Evolutionary conservation across 73 alveolate genomes (phyloP), one percentile per base, ranked within the genome.

Genomic region (Paramecium caudatum): DNA sequence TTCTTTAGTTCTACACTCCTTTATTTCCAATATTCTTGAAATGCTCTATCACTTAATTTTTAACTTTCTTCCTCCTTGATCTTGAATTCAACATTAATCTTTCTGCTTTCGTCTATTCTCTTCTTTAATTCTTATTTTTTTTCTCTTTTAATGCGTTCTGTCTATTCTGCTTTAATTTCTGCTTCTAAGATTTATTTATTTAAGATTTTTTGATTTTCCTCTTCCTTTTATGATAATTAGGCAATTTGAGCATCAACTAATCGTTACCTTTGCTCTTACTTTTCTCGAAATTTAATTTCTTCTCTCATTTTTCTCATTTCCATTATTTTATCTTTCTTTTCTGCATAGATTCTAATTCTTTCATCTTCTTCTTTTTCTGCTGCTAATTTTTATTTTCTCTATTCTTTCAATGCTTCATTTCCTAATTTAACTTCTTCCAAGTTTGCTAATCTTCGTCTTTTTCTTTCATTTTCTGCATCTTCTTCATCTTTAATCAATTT

Each of bases 321-420:
- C 48, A 94, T 94, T 10, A 95, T 88, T 25, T 82, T 90, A 45
- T 95, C 96, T 32, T 94, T 97, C 91, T 97, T 95, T n/a, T 82
- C 65, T 4, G 98, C 96, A 62, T 93, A 97, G 39, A 82, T 96
- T 86, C 93, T 95, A 8, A 97, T 93, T 82, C 90, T 95, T 91
- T 93, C 96, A 43, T 95, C 98, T 70, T 95, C 98, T 91, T 93
- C 97, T 32, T 84, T 25, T 74, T 97, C 99, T 55, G 91, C 95
- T 50, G 90, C 46, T 80, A 50, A 81, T 21, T 46, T 15, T 41
- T 90, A 94, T 39, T 90, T 94, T 34, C 91, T 81, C 46, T 78
- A 45, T 33, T 90, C 91, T 47, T 63, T 33, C 19, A 90, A 82
- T 61, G 93, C 84, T 91, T 86, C 92, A 46, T 90, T 82, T 13